Conservation (phyloP, 2,329 filamentous ascomycete genomes). For the Passalora sequoiae region DNA sequence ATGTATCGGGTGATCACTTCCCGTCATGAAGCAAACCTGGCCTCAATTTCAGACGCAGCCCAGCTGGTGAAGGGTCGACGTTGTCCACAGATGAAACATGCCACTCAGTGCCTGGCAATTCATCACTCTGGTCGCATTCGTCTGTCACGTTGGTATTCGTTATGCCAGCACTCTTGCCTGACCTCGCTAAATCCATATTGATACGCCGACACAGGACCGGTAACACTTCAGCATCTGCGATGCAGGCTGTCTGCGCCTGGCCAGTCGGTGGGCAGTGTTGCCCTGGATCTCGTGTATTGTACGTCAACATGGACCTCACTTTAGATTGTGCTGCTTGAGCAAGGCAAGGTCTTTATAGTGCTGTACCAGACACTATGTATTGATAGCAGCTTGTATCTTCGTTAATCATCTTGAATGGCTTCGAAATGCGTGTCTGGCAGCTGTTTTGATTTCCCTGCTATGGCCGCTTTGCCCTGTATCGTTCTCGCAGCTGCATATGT, state of each 20-base stretch:
- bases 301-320: slow-evolving; percentile 24
- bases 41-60: no score
- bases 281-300: slow-evolving; percentile 50
- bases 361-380: slow-evolving; percentile 54
- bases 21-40: no score
- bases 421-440: slow-evolving; percentile 58
- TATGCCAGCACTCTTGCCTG: not conserved
- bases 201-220: no score
- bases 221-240: not conserved
- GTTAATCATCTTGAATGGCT: slow-evolving; percentile 60
- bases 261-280: slow-evolving; percentile 56
- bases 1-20: no score
- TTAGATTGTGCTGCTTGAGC: not conserved
- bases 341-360: not conserved
- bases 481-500: slow-evolving; percentile 56
- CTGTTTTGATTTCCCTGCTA: slow-evolving; percentile 59
- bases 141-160: not conserved
- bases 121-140: not conserved
- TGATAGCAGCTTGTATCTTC: slow-evolving; percentile 59
- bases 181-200: not conserved
- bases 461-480: slow-evolving; percentile 60
- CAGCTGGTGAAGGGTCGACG: not conserved
- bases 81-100: not conserved
- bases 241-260: slow-evolving; percentile 51
- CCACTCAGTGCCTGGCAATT: not conserved